Percentiles rank a stretch among this genome's conserved stretches.
phyloP scores from a whole-genome alignment of 768 basidiomycete genomes.

The Imleria badia region DNA sequence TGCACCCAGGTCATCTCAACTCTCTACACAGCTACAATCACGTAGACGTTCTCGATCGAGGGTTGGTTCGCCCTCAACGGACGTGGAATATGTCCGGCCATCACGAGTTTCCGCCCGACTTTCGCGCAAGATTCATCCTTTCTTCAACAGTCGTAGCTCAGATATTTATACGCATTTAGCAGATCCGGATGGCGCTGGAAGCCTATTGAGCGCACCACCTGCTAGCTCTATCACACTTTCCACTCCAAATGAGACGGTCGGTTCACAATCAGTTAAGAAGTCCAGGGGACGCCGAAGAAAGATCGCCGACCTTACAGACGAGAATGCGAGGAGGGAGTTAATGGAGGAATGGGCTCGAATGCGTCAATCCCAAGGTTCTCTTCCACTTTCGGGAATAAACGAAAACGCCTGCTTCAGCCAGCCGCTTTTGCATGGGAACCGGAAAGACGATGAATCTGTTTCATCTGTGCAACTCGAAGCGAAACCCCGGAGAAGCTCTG shows the following conservation, averaged over 20 bases:
- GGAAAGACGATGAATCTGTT: neutral
- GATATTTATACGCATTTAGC: constrained; percentile 33
- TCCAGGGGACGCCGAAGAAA: constrained; percentile 18
- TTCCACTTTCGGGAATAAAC: constrained; percentile 13
- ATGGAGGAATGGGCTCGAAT: constrained; percentile 33
- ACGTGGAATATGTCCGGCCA: constrained; percentile 2
- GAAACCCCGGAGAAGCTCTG: neutral
- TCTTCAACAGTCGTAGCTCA: constrained; percentile 11
- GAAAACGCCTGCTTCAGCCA: neutral
- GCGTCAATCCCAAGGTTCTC: constrained; percentile 28
- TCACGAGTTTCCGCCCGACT: constrained; percentile 23
- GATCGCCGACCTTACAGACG: constrained; percentile 17
- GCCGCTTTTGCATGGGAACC: neutral
- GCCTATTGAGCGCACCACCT: constrained; percentile 8
- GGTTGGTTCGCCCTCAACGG: constrained; percentile 12
- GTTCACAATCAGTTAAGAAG: constrained; percentile 7
- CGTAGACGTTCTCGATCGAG: constrained; percentile 18
- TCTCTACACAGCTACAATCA: constrained; percentile 3
- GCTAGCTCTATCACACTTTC: constrained; percentile 1
- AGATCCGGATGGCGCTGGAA: constrained; percentile 13
- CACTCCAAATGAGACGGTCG: neutral
- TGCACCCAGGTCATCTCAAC: constrained; percentile 9
- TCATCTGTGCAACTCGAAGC: neutral
- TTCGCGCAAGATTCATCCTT: constrained; percentile 18
- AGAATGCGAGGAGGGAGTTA: constrained; percentile 20